Percentiles rank a stretch among this genome's conserved stretches.
Conservation (phyloP, 2,329 filamentous ascomycete species). For the Alternaria gaisen region DNA sequence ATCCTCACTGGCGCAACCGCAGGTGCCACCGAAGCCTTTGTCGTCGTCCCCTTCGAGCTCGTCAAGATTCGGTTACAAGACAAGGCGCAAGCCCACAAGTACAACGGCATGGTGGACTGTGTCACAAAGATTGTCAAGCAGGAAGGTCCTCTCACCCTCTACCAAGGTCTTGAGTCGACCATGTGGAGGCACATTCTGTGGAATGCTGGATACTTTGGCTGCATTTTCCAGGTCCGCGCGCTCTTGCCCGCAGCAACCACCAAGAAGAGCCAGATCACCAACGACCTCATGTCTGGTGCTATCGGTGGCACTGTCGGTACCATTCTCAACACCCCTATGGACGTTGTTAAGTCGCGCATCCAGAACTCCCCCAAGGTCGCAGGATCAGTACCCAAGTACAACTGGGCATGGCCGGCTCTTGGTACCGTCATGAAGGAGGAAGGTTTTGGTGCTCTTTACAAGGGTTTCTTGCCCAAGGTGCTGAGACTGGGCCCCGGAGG, state of each 20-base stretch:
- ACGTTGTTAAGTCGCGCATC: slow-evolving; percentile 97
- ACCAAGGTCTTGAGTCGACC: slow-evolving; percentile 96
- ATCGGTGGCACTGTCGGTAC: slow-evolving; percentile 92
- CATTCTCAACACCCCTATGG: slow-evolving; percentile 92
- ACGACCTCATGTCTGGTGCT: slow-evolving; percentile 86
- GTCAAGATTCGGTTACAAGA: slow-evolving; percentile 99
- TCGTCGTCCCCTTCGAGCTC: slow-evolving; percentile 97
- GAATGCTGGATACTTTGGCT: slow-evolving; percentile 97
- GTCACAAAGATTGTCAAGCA: slow-evolving; percentile 81
- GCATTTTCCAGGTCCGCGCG: slow-evolving; percentile 94
- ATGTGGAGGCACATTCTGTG: slow-evolving; percentile 94
- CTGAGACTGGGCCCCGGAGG: slow-evolving; percentile 76
- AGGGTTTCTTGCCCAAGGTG: slow-evolving; percentile 97
- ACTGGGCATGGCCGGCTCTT: slow-evolving; percentile 94
- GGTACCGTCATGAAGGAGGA: slow-evolving; percentile 91
- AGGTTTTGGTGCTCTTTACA: slow-evolving; percentile 91
- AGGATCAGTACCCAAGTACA: slow-evolving; percentile 91
- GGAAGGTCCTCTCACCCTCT: slow-evolving; percentile 87
- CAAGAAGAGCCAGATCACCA: slow-evolving; percentile 82
- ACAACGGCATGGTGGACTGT: slow-evolving; percentile 82
- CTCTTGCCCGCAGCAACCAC: slow-evolving; percentile 82
- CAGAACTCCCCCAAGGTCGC: slow-evolving; percentile 88
- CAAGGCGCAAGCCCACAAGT: slow-evolving; percentile 88
- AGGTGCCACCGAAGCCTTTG: slow-evolving; percentile 93
- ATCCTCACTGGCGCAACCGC: slow-evolving; percentile 93